A percentile compares a stretch with the other conserved stretches of the same genome.
phyloP scores from a whole-genome alignment of 345 rosid genomes.

The Arabidopsis suecica region DNA sequence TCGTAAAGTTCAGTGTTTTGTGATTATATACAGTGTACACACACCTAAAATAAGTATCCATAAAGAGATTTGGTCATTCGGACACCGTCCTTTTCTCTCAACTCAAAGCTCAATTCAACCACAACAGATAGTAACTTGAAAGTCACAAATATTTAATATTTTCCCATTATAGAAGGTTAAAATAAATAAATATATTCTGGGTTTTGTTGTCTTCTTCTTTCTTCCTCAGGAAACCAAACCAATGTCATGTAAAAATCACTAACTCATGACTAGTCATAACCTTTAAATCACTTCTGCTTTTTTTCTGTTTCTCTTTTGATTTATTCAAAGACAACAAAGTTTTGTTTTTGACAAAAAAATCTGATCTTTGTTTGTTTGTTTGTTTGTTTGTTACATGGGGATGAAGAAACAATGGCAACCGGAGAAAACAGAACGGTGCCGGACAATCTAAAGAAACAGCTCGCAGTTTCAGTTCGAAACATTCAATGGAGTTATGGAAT shows the following conservation, averaged over 20 bases:
- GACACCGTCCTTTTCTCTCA: constrained; percentile 32
- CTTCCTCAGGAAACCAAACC: constrained; percentile 23
- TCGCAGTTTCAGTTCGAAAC: constrained; percentile 82
- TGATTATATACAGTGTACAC: constrained; percentile 27
- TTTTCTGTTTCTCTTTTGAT: not conserved
- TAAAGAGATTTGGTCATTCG: constrained; percentile 41
- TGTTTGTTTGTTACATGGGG: constrained; percentile 17
- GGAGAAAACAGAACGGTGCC: constrained; percentile 44
- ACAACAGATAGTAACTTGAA: constrained; percentile 33
- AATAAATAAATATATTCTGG: not conserved
- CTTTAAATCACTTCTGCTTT: constrained; percentile 17
- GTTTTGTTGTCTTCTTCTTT: constrained; percentile 28
- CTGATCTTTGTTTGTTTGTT: not conserved
- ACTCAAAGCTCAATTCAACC: constrained; percentile 35
- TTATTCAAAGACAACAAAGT: not conserved
- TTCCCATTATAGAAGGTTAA: constrained; percentile 26
- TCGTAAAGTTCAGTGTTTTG: constrained; percentile 22
- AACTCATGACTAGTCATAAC: constrained; percentile 18
- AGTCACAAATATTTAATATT: not conserved
- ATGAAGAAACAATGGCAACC: constrained; percentile 38
- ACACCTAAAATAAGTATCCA: constrained; percentile 20
- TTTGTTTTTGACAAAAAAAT: not conserved
- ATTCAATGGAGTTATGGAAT: constrained; percentile 96
- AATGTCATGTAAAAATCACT: constrained; percentile 30
- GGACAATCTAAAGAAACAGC: constrained; percentile 72